Evolutionary conservation across 148 eudicot genomes (phyloP).

Genomic region (Spergularia marina): DNA sequence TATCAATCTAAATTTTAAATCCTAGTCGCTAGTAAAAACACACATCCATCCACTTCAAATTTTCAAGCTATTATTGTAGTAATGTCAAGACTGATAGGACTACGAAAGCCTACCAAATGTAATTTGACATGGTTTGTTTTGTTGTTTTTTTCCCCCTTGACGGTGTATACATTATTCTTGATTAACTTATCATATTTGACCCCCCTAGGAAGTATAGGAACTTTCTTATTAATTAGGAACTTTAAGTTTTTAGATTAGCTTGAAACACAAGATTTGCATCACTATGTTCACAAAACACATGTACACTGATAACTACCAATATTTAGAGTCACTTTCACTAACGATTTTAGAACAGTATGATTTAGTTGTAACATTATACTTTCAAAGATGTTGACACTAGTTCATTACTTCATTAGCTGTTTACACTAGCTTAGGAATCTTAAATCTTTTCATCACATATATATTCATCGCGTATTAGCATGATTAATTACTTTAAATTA

Average conservation of each 20-base stretch:
- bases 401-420: constrained; percentile 25
- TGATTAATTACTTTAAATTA: too few relatives aligned
- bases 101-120: too few relatives aligned
- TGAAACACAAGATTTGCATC: too few relatives aligned
- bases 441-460: constrained; percentile 17
- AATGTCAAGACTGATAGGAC: too few relatives aligned
- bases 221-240: constrained; percentile 22
- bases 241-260: too few relatives aligned
- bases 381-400: constrained; percentile 23
- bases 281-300: neutral
- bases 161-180: neutral
- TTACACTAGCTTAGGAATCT: constrained; percentile 35
- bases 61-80: too few relatives aligned
- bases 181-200: constrained; percentile 3
- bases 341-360: neutral
- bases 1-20: too few relatives aligned
- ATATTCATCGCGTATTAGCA: neutral
- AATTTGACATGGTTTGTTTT: too few relatives aligned
- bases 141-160: too few relatives aligned
- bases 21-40: too few relatives aligned
- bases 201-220: constrained; percentile 13
- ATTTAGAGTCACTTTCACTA: constrained; percentile 25
- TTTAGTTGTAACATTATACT: neutral
- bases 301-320: neutral
- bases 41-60: too few relatives aligned